A percentile compares a stretch with the other conserved stretches of the same genome.
These are phyloP conservation scores for Yamadazyma takamatsuzukensis DNA, from an alignment of 805 yeast genomes.

Conservation along the genomic window DNA sequence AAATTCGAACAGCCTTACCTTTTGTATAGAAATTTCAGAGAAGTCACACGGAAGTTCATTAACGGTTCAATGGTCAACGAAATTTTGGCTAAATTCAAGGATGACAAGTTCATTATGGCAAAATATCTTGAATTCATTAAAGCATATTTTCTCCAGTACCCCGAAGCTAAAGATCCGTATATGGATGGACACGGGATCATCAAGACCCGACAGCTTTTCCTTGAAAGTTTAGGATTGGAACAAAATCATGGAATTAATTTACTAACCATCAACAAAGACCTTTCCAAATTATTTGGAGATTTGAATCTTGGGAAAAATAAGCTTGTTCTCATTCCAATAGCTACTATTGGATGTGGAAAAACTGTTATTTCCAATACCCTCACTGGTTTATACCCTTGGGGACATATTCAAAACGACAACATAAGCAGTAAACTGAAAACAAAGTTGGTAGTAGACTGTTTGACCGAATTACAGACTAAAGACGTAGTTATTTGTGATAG, in stretches of 20 bases:
- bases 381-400: slow-evolving; percentile 53
- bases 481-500: slow-evolving; percentile 72
- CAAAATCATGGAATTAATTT: slow-evolving; percentile 57
- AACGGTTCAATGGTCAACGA: slow-evolving; percentile 23
- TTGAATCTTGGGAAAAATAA: slow-evolving; percentile 25
- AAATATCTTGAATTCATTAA: slow-evolving; percentile 67
- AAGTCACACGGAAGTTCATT: slow-evolving; percentile 61
- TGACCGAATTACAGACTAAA: slow-evolving; percentile 26
- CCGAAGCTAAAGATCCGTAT: slow-evolving; percentile 44
- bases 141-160: slow-evolving; percentile 50
- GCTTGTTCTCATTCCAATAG: slow-evolving; percentile 73
- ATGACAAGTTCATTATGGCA: slow-evolving; percentile 58
- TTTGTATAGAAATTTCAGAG: slow-evolving; percentile 87
- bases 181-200: slow-evolving; percentile 68
- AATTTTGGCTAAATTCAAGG: slow-evolving; percentile 36
- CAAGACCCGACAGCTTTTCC: slow-evolving; percentile 61
- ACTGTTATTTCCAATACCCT: slow-evolving; percentile 75
- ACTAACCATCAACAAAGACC: slow-evolving; percentile 43
- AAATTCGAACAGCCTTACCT: slow-evolving; percentile 95
- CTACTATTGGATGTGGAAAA: slow-evolving; percentile 94
- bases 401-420: slow-evolving; percentile 80
- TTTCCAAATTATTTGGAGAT: slow-evolving; percentile 16
- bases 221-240: slow-evolving; percentile 32
- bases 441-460: slow-evolving; percentile 45
- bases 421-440: slow-evolving; percentile 46